Evolutionary conservation across 306 rosid genomes (phyloP).

Genomic region (Biancaea sappan): DNA sequence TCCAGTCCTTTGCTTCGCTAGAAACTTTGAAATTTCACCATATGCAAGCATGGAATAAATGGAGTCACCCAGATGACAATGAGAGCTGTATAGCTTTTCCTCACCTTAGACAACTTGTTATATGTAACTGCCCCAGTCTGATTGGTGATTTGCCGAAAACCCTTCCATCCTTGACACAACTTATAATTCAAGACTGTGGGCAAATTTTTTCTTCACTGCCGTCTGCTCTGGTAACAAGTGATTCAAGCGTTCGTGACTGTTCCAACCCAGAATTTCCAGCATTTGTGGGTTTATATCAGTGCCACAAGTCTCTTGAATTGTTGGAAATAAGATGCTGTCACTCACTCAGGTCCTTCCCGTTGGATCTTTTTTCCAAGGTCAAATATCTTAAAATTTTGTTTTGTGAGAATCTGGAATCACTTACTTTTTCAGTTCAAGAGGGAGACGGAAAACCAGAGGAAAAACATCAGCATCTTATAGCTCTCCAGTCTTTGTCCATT

Average conservation of each 20-base stretch:
- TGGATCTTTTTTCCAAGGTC: slow-evolving; percentile 33
- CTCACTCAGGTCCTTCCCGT: slow-evolving; percentile 17
- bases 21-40: slow-evolving; percentile 26
- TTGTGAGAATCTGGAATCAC: slow-evolving; percentile 4
- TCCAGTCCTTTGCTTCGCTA: slow-evolving; percentile 15
- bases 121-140: background rate
- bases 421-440: background rate
- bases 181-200: slow-evolving; percentile 6
- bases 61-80: slow-evolving; percentile 17
- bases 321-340: slow-evolving; percentile 20
- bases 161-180: slow-evolving; percentile 26
- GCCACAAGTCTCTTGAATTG: background rate
- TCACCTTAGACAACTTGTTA: slow-evolving; percentile 12
- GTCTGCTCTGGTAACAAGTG: background rate
- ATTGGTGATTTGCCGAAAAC: slow-evolving; percentile 1
- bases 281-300: background rate
- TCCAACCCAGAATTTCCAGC: slow-evolving; percentile 3
- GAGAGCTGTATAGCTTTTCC: slow-evolving; percentile 23
- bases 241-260: background rate
- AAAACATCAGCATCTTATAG: background rate
- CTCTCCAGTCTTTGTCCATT: background rate
- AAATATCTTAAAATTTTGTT: background rate
- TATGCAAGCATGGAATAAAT: slow-evolving; percentile 34
- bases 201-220: slow-evolving; percentile 30
- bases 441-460: background rate